Percentiles rank a stretch among this genome's conserved stretches.
These are phyloP conservation scores for Mycena latifolia DNA, from an alignment of 768 basidiomycete species.

Conservation along the genomic window DNA sequence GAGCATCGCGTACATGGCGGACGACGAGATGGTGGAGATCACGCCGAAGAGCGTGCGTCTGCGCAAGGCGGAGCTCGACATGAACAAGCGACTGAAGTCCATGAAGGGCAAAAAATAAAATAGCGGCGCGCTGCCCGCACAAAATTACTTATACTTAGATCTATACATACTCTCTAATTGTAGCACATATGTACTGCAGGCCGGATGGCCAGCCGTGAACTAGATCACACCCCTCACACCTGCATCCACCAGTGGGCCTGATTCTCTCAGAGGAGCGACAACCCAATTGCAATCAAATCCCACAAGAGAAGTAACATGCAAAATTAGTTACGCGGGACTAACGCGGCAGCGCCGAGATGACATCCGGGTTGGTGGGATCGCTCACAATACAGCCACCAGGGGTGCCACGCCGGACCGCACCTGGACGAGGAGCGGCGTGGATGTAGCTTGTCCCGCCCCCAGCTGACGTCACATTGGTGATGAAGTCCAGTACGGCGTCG, in stretches of 20 bases:
- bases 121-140: neutral
- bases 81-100: conserved; percentile 47
- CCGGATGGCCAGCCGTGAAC: neutral
- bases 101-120: conserved; percentile 38
- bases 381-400: neutral
- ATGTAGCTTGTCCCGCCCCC: conserved; percentile 19
- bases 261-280: no score
- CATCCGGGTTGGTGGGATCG: conserved; percentile 10
- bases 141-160: conserved; percentile 7
- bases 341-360: conserved; percentile 24
- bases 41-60: conserved; percentile 57
- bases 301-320: no score
- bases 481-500: conserved; percentile 10
- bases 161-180: neutral
- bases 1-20: conserved; percentile 60
- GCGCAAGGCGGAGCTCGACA: conserved; percentile 57
- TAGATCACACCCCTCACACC: neutral
- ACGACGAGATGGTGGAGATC: conserved; percentile 63
- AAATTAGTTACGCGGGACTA: no score
- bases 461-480: conserved; percentile 14
- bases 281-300: no score
- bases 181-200: conserved; percentile 1
- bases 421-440: conserved; percentile 3
- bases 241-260: no score
- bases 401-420: neutral